Evolutionary conservation across 108 stramenopile species (phyloP).

Genomic region (Nitzschia palea): DNA sequence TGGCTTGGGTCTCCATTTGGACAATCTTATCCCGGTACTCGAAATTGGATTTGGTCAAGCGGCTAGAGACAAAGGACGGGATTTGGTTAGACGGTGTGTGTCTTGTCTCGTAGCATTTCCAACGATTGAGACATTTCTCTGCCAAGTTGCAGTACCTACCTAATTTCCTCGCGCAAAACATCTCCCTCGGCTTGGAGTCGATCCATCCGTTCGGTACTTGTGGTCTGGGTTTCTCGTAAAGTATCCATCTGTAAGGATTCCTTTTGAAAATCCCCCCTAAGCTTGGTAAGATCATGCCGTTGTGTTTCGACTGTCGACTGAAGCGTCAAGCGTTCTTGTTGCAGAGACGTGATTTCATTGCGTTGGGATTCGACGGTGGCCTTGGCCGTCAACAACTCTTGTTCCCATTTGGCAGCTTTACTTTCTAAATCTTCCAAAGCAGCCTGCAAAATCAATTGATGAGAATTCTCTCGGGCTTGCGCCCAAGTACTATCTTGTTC

Average conservation of each 20-base stretch:
- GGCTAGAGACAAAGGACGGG: slow-evolving; percentile 30
- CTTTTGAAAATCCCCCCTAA: neutral
- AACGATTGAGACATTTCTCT: neutral
- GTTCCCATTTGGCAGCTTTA: slow-evolving; percentile 16
- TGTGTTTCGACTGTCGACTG: neutral
- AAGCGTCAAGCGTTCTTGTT: neutral
- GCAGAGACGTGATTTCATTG: neutral
- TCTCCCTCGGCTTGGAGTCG: slow-evolving; percentile 63
- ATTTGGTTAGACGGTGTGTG: too few relatives aligned
- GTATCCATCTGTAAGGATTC: neutral
- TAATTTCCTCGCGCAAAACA: slow-evolving; percentile 65
- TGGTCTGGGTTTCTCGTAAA: slow-evolving; percentile 14
- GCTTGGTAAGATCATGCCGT: slow-evolving; percentile 5
- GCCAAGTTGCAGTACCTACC: slow-evolving; percentile 44
- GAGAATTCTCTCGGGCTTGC: slow-evolving; percentile 19
- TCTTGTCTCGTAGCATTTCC: too few relatives aligned
- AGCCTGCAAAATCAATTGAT: slow-evolving; percentile 22
- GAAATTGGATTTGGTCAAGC: slow-evolving; percentile 56
- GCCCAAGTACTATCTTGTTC: slow-evolving; percentile 23
- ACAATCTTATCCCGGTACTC: slow-evolving; percentile 42
- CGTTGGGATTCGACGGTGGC: neutral
- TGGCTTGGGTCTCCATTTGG: slow-evolving; percentile 48
- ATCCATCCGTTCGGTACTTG: slow-evolving; percentile 33
- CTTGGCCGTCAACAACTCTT: slow-evolving; percentile 13
- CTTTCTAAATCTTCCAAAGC: slow-evolving; percentile 26